These are phyloP conservation scores for Asterella californica DNA, from an alignment of 225 moss, liverwort and hornwort species.

Conservation along the genomic window DNA sequence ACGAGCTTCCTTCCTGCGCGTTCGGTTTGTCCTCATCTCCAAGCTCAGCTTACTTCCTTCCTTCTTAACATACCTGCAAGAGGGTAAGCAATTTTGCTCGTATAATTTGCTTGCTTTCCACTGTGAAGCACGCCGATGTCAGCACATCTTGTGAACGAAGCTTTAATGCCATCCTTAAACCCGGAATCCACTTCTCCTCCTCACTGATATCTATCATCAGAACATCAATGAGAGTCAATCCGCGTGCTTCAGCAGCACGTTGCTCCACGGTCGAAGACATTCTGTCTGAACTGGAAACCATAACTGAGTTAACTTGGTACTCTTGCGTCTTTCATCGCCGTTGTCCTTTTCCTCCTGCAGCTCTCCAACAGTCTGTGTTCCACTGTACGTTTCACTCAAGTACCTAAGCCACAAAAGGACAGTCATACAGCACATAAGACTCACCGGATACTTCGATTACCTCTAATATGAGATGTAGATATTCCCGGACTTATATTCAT, in stretches of 20 bases:
- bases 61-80: slow-evolving; percentile 62
- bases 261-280: slow-evolving; percentile 15
- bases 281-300: slow-evolving; percentile 32
- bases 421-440: neutral
- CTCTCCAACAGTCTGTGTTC: slow-evolving; percentile 48
- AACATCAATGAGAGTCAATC: neutral
- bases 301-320: slow-evolving; percentile 34
- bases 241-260: slow-evolving; percentile 15
- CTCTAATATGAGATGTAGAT: too few relatives aligned
- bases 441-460: neutral
- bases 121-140: slow-evolving; percentile 51
- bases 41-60: slow-evolving; percentile 35
- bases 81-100: slow-evolving; percentile 69
- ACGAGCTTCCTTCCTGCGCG: slow-evolving; percentile 27
- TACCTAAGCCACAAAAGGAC: slow-evolving; percentile 47
- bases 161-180: slow-evolving; percentile 46
- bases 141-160: slow-evolving; percentile 45
- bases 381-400: slow-evolving; percentile 62
- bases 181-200: slow-evolving; percentile 19
- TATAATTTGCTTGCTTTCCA: slow-evolving; percentile 69
- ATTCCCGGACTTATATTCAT: too few relatives aligned
- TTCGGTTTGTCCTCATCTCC: slow-evolving; percentile 34
- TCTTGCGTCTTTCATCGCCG: slow-evolving; percentile 33
- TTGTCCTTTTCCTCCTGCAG: slow-evolving; percentile 37
- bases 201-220: neutral